Base-by-base conservation (phyloP, 139 green algal species). In the Nannochloris sp. region DNA sequence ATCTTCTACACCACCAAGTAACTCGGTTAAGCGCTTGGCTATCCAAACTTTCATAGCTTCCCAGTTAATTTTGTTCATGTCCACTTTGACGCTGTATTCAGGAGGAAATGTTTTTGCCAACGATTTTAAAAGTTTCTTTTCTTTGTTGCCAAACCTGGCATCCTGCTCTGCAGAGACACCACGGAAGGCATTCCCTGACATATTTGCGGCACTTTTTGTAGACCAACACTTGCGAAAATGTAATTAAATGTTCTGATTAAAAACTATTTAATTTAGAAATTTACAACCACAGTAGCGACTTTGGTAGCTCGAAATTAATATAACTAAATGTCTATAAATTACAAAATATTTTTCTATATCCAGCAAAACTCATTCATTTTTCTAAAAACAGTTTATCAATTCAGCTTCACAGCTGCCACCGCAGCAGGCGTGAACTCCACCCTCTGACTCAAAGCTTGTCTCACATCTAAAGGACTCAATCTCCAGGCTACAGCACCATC, bases 31-130 rank as follows among this genome's bases (percentile, higher is more conserved):
- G 1, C 93, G 75, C 56, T 89, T 90, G 5, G 81, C 83, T 10
- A 97, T 92, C 93, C 93, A 98, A 31, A 86, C 82, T 61, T 92
- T 89, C 72, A 98, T 95, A 8, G 90, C 81, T 9, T 87, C 80
- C 87, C 92, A 89, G 44, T 95, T 92, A 15, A 97, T 81, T 42
- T 85, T 87, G 23, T 54, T 74, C 23, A 90, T 61, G 74, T 97
- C 80, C 0, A 96, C 81, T 63, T 89, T 87, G 3, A 79, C 55
- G 9, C 81, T 73, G 24, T 89, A 82, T 73, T 95, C 89, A n/a
- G 82, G 69, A 0, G 86, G 85, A 44, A 93, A 91, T 67, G 89
- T 91, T 44, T 84, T 84, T 6, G 32, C 63, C 36, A 64, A 30
- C 3, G 7, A 8, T 29, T 83, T 86, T 29, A 93, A 51, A 30